These are phyloP conservation scores for Suillus alpinus DNA, from an alignment of 768 basidiomycete species.

Conservation along the genomic window DNA sequence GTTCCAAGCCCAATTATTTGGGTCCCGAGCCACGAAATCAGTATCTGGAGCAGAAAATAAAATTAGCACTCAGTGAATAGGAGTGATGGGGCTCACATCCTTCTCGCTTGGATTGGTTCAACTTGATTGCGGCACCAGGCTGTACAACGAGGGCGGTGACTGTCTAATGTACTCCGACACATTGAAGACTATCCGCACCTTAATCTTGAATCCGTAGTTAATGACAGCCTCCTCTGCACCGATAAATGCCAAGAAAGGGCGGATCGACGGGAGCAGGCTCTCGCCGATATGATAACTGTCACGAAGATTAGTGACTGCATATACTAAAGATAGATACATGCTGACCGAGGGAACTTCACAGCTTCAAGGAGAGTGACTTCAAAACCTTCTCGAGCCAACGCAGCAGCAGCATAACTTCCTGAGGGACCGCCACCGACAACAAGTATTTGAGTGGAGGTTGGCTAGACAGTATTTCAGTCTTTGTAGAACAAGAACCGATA, in stretches of 20 bases:
- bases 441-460: too few species aligned
- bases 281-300: conserved; percentile 56
- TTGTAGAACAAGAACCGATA: not conserved
- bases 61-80: not conserved
- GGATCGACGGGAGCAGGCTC: conserved; percentile 57
- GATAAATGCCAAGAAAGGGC: conserved; percentile 59
- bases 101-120: conserved; percentile 63
- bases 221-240: too few species aligned
- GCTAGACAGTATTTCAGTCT: conserved; percentile 17
- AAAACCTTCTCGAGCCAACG: too few species aligned
- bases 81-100: conserved; percentile 43
- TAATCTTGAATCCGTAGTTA: conserved; percentile 47
- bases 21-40: conserved; percentile 54
- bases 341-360: conserved; percentile 48
- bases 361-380: too few species aligned
- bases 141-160: conserved; percentile 16
- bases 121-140: conserved; percentile 63
- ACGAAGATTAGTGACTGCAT: not conserved
- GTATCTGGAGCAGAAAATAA: conserved; percentile 42
- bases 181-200: conserved; percentile 29
- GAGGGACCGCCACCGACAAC: too few species aligned
- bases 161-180: not conserved
- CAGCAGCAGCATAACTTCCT: too few species aligned
- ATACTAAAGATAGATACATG: conserved; percentile 40
- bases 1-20: conserved; percentile 58